Evolutionary conservation across 106 monocot species (phyloP), one percentile per base, ranked within the genome.

Genomic region (Iris macrosiphon): DNA sequence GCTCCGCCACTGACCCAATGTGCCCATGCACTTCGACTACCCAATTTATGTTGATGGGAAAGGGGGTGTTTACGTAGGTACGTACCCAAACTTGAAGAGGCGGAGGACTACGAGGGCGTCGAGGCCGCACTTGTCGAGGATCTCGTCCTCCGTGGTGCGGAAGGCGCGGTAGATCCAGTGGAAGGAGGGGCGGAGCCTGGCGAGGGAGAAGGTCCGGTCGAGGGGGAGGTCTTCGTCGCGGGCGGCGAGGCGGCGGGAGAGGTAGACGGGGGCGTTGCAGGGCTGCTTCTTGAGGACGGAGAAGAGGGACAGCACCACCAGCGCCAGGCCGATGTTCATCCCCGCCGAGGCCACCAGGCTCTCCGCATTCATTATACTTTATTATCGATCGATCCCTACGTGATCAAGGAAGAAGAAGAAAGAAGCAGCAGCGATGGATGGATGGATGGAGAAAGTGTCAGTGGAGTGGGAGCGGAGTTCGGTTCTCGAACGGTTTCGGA

Each of bases 41-140:
- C n/a, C n/a, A n/a, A n/a, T n/a, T n/a, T n/a, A n/a, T n/a, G n/a
- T n/a, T n/a, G n/a, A n/a, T n/a, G n/a, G n/a, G n/a, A n/a, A n/a
- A n/a, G n/a, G n/a, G n/a, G n/a, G n/a, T n/a, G n/a, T n/a, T n/a
- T n/a, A n/a, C n/a, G n/a, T n/a, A n/a, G n/a, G n/a, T n/a, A n/a
- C n/a, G n/a, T 19, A 78, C 86, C 87, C 87, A 12, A 83, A 56
- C 40, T 88, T 88, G 65, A 88, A 88, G 31, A 88, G 68, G 32
- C 87, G 77, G 61, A 88, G 45, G 31, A 88, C 68, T 27, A 75
- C 72, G 35, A 88, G 72, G 16, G 87, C 87, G 44, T 88, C 87
- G 18, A 88, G 78, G 48, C 87, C 87, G 33, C 54, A 41, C 4
- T 21, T 28, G 9, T 59, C 55, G 35, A 79, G 49, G 39, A 88